Evolutionary conservation across 345 rosid species (phyloP).

Genomic region (Luvunga scandens): DNA sequence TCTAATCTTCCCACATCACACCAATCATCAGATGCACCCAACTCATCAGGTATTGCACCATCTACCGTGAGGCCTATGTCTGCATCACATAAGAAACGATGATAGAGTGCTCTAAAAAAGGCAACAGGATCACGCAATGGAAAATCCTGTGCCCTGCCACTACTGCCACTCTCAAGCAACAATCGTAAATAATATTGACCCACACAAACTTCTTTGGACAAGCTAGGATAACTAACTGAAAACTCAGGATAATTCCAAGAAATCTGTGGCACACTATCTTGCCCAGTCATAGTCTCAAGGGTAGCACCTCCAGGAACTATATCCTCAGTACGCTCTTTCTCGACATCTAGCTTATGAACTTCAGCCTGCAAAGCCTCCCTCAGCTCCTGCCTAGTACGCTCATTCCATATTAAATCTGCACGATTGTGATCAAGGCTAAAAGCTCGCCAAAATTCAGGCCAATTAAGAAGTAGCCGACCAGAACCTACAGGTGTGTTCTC

Average conservation of each 20-base stretch:
- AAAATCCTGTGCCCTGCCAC: slow-evolving; percentile 93
- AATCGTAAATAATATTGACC: slow-evolving; percentile 96
- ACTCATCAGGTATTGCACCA: slow-evolving; percentile 95
- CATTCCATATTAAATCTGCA: slow-evolving; percentile 99
- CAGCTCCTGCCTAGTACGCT: slow-evolving; percentile 95
- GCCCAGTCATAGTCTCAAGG: slow-evolving; percentile 53
- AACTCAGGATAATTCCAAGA: slow-evolving; percentile 99
- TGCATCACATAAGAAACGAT: slow-evolving; percentile 95
- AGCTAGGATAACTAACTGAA: slow-evolving; percentile 82
- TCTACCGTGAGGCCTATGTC: slow-evolving; percentile 94
- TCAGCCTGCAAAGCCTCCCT: slow-evolving; percentile 97
- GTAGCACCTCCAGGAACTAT: slow-evolving; percentile 77
- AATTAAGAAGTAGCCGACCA: slow-evolving; percentile 84
- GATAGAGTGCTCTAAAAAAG: slow-evolving; percentile 96
- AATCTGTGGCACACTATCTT: slow-evolving; percentile 75
- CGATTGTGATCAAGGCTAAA: slow-evolving; percentile 98
- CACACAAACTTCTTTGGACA: slow-evolving; percentile 98
- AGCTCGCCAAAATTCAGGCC: slow-evolving; percentile 99
- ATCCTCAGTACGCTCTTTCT: slow-evolving; percentile 96
- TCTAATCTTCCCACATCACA: slow-evolving; percentile 97
- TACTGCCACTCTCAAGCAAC: slow-evolving; percentile 92
- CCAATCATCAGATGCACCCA: slow-evolving; percentile 98
- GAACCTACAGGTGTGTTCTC: slow-evolving; percentile 94
- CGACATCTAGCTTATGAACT: slow-evolving; percentile 93
- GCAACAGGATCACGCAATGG: slow-evolving; percentile 97